A percentile compares a stretch with the other conserved stretches of the same genome.
These are phyloP conservation scores for Mycoemilia scoparia DNA, from an alignment of 192 early-diverging fungal genomes.

Conservation along the genomic window DNA sequence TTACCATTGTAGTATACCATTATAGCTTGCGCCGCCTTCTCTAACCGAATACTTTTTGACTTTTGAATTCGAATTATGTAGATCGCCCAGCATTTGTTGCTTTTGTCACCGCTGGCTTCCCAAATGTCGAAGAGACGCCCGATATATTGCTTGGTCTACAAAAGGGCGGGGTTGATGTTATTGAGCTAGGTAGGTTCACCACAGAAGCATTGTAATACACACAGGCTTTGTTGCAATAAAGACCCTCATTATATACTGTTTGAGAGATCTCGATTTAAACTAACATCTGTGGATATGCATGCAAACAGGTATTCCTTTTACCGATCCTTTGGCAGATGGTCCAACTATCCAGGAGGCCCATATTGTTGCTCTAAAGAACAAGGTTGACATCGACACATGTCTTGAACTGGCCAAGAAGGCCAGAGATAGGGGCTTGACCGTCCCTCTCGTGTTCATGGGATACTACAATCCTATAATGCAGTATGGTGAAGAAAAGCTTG, in stretches of 20 bases:
- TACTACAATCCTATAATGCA: conserved; percentile 96
- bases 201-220: too few relatives aligned
- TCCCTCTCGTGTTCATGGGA: conserved; percentile 94
- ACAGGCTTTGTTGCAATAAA: neutral
- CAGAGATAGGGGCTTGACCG: conserved; percentile 58
- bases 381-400: conserved; percentile 63
- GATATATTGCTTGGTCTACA: conserved; percentile 76
- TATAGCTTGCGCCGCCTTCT: too few relatives aligned
- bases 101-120: conserved; percentile 87
- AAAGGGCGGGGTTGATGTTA: conserved; percentile 80
- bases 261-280: neutral
- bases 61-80: too few relatives aligned
- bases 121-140: conserved; percentile 57
- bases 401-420: conserved; percentile 64
- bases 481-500: conserved; percentile 79
- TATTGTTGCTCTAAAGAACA: conserved; percentile 60
- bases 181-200: conserved; percentile 98
- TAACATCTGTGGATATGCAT: conserved; percentile 27
- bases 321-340: conserved; percentile 94
- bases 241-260: neutral
- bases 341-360: conserved; percentile 86
- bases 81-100: conserved; percentile 75
- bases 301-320: conserved; percentile 94
- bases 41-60: too few relatives aligned
- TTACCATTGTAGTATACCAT: too few relatives aligned